phyloP scores from a whole-genome alignment of 345 rosid genomes.

The Eucalyptus dawsonii region DNA sequence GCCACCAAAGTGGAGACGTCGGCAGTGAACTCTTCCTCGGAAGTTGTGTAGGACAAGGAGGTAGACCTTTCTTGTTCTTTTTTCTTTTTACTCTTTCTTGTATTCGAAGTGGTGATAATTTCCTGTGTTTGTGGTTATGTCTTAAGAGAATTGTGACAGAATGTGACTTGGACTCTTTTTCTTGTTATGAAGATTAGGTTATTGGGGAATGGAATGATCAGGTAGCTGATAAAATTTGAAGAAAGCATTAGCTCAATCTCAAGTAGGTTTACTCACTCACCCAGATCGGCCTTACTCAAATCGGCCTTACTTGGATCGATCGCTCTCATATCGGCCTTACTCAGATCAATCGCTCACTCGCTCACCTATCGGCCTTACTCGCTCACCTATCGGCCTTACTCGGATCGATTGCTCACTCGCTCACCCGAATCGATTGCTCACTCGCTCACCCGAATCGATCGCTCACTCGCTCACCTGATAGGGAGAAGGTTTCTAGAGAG shows the following conservation, averaged over 20 bases:
- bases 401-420: too few relatives aligned
- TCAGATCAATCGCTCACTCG: too few relatives aligned
- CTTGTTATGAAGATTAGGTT: not conserved
- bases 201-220: not conserved
- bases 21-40: accelerated
- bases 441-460: too few relatives aligned
- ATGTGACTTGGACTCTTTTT: not conserved
- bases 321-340: too few relatives aligned
- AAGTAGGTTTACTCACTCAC: not conserved
- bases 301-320: too few relatives aligned
- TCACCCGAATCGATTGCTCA: too few relatives aligned
- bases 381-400: too few relatives aligned
- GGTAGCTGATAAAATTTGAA: not conserved
- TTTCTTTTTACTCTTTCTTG: not conserved
- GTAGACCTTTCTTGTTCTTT: slow-evolving; percentile 1
- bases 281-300: too few relatives aligned
- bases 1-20: too few relatives aligned
- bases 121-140: not conserved
- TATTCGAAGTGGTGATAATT: not conserved
- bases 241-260: not conserved
- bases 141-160: not conserved
- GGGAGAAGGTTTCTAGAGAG: too few relatives aligned
- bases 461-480: too few relatives aligned
- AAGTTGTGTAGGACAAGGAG: not conserved
- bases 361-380: too few relatives aligned